phyloP scores from a whole-genome alignment of 2,329 filamentous ascomycete species.

The Cladosporium sp. region DNA sequence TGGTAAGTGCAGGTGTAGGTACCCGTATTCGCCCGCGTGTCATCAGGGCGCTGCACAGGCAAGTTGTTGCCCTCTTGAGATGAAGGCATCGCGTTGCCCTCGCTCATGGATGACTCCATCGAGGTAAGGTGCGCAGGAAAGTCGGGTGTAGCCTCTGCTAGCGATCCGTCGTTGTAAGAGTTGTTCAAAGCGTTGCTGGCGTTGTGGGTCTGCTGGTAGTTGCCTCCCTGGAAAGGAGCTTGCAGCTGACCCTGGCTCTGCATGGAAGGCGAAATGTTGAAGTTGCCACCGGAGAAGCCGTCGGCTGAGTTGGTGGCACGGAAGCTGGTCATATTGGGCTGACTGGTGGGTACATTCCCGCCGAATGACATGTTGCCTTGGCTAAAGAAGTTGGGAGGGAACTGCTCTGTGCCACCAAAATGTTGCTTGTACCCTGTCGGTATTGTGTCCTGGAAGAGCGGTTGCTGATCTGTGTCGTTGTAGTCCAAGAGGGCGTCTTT shows the following conservation, averaged over 20 bases:
- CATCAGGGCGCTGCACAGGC: slow-evolving; percentile 48
- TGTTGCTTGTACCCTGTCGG: slow-evolving; percentile 31
- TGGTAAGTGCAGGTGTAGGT: slow-evolving; percentile 97
- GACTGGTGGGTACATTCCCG: slow-evolving; percentile 37
- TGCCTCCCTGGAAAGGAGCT: slow-evolving; percentile 18
- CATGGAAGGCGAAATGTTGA: slow-evolving; percentile 23
- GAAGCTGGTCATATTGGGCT: slow-evolving; percentile 40
- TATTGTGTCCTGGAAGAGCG: slow-evolving; percentile 60
- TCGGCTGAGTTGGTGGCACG: slow-evolving; percentile 35
- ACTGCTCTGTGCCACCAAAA: slow-evolving; percentile 31
- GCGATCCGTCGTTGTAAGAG: slow-evolving; percentile 22
- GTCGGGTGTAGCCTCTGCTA: slow-evolving; percentile 44
- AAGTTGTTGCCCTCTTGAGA: slow-evolving; percentile 33
- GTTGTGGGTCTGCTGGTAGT: slow-evolving; percentile 21
- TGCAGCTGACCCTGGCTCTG: slow-evolving; percentile 17
- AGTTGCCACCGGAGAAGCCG: slow-evolving; percentile 22
- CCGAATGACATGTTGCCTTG: slow-evolving; percentile 39
- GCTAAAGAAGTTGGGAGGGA: slow-evolving; percentile 39
- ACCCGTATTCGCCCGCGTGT: slow-evolving; percentile 67
- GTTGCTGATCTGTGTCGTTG: slow-evolving; percentile 65
- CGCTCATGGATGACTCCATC: slow-evolving; percentile 57
- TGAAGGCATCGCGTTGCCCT: slow-evolving; percentile 40
- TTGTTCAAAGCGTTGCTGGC: slow-evolving; percentile 16
- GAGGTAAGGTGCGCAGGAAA: slow-evolving; percentile 55
- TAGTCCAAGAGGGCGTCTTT: slow-evolving; percentile 88